Base-by-base conservation (phyloP, 1,284 basidiomycete genomes). In the Ganoderma meredithae region DNA sequence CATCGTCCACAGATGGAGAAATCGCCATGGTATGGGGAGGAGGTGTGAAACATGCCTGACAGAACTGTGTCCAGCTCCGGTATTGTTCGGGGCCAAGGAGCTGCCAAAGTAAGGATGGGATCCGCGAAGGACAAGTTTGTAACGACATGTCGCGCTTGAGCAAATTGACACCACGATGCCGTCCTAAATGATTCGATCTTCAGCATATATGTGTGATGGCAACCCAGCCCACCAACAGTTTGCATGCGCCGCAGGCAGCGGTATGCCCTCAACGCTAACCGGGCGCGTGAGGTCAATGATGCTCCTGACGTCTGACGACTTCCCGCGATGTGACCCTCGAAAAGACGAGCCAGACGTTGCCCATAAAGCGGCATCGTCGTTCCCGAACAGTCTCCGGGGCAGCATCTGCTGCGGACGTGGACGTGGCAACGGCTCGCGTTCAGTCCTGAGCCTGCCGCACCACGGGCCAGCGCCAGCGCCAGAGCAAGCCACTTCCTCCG, bases 241-340 rank as follows among this genome's bases (percentile, higher is more conserved):
- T 33, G 27, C 52, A 19, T 27, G 27, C 13, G 31, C 22, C 52
- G 17, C 52, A 55, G 27, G 31, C 52, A 55, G 15, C 13, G 3
- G 25, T 17, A 27, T 55, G 27, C 3, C 27, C 31, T 55, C 27
- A 55, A 55, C 52, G 27, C 31, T 33, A 33, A 55, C 17, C 15
- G 27, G 27, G 31, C 52, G 52, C 52, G 49, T 9, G 52, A 31
- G 31, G 27, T 19, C 52, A 33, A 31, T 17, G 27, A 55, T 33
- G 31, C 52, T 31, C 27, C 52, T 55, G 52, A 55, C 52, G 52
- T 55, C 22, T 55, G 52, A 55, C 52, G 17, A 49, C 47, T 19
- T 55, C 52, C 27, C 27, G 13, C 52, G 52, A 55, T 55, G 52
- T 31, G 52, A 55, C 31, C 52, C 52, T 55, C 27, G 25, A 19